Evolutionary conservation across 257 asterid species (phyloP), one percentile per base, ranked within the genome.

Genomic region (Solanum rostratum): DNA sequence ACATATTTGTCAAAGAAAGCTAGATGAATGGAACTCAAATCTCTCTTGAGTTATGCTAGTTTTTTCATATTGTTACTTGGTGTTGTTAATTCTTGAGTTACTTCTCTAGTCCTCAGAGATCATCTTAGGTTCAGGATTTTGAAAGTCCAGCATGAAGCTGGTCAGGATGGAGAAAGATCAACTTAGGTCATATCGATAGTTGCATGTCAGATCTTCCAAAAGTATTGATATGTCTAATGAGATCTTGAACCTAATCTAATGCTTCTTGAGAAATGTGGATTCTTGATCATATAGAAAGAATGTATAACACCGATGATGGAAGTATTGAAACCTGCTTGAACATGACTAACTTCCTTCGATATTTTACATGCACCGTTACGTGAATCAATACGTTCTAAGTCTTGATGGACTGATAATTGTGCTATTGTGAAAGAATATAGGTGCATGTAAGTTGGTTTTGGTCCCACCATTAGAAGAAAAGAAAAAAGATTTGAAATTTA

Each of bases 161-260:
- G 79, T 88, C 92, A 30, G 22, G 66, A 59, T 59, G 66, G 30
- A 27, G 71, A 27, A 63, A 63, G 20, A 63, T 59, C 66, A 60
- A 27, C 19, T 24, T 63, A 63, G 71, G 71, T 63, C 71, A 41
- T 39, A 10, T 69, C 52, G 27, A 33, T 8, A 9, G 29, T 10
- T 69, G 29, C 30, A 4, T 39, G 18, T 10, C 49, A 5, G 15
- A 33, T 68, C 29, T 68, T 33, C 11, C 15, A 68, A 68, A 68
- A 33, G 27, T 9, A 4, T 1, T 84, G 85, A 60, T 84, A 86
- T 6, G 83, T 88, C 81, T 84, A 85, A 85, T 84, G 69, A 80
- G 85, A 54, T 33, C 49, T 15, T 68, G 76, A 60, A 71, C 20
- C 33, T 71, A 43, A 39, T 43, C 33, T 41, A 3, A 43, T 70